phyloP scores from a whole-genome alignment of 805 yeast species.

The Kuraishia piskuri region DNA sequence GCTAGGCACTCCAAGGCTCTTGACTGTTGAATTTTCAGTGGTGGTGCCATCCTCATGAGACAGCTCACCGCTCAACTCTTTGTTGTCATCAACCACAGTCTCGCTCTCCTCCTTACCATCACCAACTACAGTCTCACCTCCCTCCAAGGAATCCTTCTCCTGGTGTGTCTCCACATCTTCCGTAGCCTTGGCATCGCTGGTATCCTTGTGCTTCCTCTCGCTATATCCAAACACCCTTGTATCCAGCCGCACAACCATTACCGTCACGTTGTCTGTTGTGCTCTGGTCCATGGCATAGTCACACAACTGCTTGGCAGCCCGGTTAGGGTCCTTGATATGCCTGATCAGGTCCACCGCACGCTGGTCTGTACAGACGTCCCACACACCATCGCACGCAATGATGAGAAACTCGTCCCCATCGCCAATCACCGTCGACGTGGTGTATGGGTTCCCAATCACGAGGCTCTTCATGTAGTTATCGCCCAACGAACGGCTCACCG shows the following conservation, averaged over 20 bases:
- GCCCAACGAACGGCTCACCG: conserved; percentile 90
- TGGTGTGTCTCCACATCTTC: background rate
- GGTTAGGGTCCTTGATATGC: conserved; percentile 45
- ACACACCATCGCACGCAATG: conserved; percentile 91
- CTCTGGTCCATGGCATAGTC: conserved; percentile 66
- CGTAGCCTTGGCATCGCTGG: background rate
- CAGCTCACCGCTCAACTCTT: background rate
- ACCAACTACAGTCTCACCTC: background rate
- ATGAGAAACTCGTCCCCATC: conserved; percentile 69
- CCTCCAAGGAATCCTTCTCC: background rate
- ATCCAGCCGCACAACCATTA: conserved; percentile 71
- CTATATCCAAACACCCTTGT: conserved; percentile 27
- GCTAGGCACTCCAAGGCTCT: background rate
- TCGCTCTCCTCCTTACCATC: too few species aligned
- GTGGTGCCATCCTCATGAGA: background rate
- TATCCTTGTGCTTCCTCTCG: background rate
- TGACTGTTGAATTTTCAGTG: background rate
- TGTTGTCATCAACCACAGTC: background rate
- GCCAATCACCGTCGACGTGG: conserved; percentile 74
- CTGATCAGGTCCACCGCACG: conserved; percentile 70
- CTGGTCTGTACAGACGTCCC: conserved; percentile 90
- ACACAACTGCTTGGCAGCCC: conserved; percentile 61
- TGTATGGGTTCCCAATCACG: conserved; percentile 86
- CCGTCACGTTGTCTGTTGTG: conserved; percentile 89
- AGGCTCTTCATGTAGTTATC: conserved; percentile 86